Evolutionary conservation across 208 protist species (phyloP).

Genomic region (Phytomonas sp.): DNA sequence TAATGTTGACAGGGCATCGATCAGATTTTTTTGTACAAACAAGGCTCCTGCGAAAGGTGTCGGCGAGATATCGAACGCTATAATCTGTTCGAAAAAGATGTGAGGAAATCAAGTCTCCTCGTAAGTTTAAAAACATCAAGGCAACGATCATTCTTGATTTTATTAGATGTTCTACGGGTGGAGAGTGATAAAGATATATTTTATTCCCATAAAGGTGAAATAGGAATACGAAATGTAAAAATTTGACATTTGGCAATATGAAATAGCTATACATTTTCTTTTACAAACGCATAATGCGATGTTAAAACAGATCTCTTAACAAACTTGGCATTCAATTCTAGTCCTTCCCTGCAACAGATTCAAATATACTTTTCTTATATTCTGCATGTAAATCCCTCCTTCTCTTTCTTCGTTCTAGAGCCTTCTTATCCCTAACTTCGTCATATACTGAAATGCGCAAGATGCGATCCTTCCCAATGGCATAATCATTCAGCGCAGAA

Average conservation of each 20-base stretch:
- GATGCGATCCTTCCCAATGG: slow-evolving; percentile 48
- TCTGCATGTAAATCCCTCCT: slow-evolving; percentile 65
- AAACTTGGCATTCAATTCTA: slow-evolving; percentile 2
- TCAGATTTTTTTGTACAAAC: slow-evolving; percentile 57
- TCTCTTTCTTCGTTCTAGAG: slow-evolving; percentile 68
- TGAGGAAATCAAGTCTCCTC: slow-evolving; percentile 83
- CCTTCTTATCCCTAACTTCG: slow-evolving; percentile 61
- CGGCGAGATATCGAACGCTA: slow-evolving; percentile 61
- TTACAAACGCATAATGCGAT: slow-evolving; percentile 11
- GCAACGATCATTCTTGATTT: slow-evolving; percentile 53
- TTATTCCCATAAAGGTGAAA: not conserved
- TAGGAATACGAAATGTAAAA: not conserved
- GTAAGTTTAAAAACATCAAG: slow-evolving; percentile 84
- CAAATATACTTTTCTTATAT: slow-evolving; percentile 40
- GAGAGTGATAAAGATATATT: slow-evolving; percentile 7
- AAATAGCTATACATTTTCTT: not conserved
- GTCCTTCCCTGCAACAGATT: slow-evolving; percentile 5
- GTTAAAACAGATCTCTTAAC: not conserved
- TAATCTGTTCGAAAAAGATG: slow-evolving; percentile 73
- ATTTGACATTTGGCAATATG: not conserved
- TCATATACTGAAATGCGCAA: slow-evolving; percentile 81
- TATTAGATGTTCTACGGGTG: not conserved
- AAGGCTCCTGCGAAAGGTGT: slow-evolving; percentile 86
- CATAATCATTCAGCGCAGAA: slow-evolving; percentile 58
- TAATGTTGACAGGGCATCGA: slow-evolving; percentile 84